These are phyloP conservation scores for Cryptosporidium canis DNA, from an alignment of 169 alveolate species.

Conservation along the genomic window DNA sequence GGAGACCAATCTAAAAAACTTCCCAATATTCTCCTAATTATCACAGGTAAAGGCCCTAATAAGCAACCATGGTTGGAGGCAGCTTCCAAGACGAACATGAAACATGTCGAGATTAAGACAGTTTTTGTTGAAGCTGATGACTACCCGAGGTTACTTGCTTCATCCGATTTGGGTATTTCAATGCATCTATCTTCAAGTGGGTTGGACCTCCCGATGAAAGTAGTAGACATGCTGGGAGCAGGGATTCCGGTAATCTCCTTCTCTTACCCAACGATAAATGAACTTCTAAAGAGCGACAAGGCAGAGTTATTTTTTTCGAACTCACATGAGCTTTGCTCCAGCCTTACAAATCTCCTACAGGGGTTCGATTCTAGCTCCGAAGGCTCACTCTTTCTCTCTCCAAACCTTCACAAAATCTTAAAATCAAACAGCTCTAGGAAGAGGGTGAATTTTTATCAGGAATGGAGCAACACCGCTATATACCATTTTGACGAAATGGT, in stretches of 20 bases:
- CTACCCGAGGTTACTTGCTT: constrained; percentile 86
- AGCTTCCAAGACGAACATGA: constrained; percentile 73
- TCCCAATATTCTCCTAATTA: constrained; percentile 78
- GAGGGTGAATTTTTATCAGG: constrained; percentile 5
- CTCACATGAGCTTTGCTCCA: constrained; percentile 3
- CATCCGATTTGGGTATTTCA: constrained; percentile 89
- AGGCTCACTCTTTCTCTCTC: constrained; percentile 1
- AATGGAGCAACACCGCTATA: constrained; percentile 27
- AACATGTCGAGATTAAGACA: constrained; percentile 81
- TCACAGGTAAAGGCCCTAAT: constrained; percentile 90
- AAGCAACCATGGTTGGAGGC: constrained; percentile 78
- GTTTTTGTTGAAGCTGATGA: constrained; percentile 89
- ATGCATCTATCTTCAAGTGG: constrained; percentile 90
- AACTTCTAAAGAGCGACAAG: constrained; percentile 30
- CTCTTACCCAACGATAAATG: constrained; percentile 75
- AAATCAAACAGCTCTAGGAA: neutral
- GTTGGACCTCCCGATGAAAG: constrained; percentile 94
- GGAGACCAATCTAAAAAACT: constrained; percentile 16
- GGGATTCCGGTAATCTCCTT: constrained; percentile 86
- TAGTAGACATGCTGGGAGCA: constrained; percentile 92
- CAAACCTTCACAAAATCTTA: neutral
- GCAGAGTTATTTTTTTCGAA: constrained; percentile 13
- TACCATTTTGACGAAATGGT: constrained; percentile 15
- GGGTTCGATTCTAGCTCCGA: neutral
- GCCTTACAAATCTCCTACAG: neutral